A percentile compares a stretch with the other conserved stretches of the same genome.
Conservation (phyloP, 1,284 basidiomycete species). For the Porogramme epimiltina region DNA sequence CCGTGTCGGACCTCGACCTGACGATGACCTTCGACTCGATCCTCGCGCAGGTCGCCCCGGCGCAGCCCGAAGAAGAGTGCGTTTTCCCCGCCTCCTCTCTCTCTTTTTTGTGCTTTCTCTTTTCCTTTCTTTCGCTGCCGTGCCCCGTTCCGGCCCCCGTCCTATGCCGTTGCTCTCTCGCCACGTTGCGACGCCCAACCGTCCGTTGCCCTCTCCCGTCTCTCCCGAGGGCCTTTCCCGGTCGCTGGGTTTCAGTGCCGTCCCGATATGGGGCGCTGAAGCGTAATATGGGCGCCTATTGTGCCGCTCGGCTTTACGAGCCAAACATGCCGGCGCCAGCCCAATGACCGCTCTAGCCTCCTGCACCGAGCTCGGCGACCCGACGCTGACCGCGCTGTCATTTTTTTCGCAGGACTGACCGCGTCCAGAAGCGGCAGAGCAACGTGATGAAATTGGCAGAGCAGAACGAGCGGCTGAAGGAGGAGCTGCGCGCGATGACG, state of each 20-base stretch:
- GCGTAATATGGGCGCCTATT: conserved; percentile 6
- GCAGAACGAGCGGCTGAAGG: conserved; percentile 78
- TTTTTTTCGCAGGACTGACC: conserved; percentile 46
- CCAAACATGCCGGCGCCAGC: no score
- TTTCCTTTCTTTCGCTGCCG: no score
- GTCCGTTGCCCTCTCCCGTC: no score
- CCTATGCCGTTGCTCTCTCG: no score
- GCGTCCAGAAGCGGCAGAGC: conserved; percentile 73
- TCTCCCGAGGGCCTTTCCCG: no score
- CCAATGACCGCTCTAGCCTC: no score
- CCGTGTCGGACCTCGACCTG: conserved; percentile 50
- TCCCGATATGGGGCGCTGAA: no score
- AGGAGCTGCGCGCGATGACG: conserved; percentile 71
- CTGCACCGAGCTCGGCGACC: no score
- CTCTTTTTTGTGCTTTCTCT: neutral
- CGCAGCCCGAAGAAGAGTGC: conserved; percentile 34
- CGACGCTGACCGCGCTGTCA: neutral
- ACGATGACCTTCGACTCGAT: conserved; percentile 52
- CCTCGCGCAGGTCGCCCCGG: conserved; percentile 27
- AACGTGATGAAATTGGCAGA: conserved; percentile 73
- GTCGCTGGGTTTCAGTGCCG: no score
- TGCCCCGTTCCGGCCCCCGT: no score
- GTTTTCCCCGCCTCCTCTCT: conserved; percentile 1
- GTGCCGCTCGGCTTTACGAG: no score
- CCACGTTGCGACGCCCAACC: no score